Conservation (phyloP, 164 flowering plant species). For the Euptelea pleiosperma region DNA sequence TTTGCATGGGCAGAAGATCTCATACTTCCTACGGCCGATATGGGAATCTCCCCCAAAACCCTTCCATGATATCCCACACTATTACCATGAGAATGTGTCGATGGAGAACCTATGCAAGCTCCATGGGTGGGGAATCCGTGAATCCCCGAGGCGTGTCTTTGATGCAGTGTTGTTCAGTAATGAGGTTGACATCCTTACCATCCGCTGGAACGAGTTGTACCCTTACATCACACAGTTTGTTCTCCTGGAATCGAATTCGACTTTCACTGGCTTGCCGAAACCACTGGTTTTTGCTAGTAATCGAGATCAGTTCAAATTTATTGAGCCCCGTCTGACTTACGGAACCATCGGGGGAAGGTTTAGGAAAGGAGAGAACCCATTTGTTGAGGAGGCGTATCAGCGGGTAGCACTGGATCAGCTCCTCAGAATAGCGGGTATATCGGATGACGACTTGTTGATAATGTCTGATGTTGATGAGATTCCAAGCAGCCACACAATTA, state of each 20-base stretch:
- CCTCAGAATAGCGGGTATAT: conserved; percentile 70
- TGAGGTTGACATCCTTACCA: conserved; percentile 69
- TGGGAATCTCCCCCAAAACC: conserved; percentile 95
- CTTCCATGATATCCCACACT: conserved; percentile 64
- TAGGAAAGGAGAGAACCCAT: conserved; percentile 77
- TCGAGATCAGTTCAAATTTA: conserved; percentile 54
- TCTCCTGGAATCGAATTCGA: conserved; percentile 86
- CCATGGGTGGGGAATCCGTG: conserved; percentile 88
- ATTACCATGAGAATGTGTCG: conserved; percentile 69
- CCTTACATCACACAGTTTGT: conserved; percentile 83
- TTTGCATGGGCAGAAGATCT: conserved; percentile 73
- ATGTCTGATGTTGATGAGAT: conserved; percentile 98
- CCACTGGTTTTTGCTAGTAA: conserved; percentile 51
- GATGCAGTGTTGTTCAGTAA: conserved; percentile 90
- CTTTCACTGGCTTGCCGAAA: conserved; percentile 73
- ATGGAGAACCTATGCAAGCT: conserved; percentile 83
- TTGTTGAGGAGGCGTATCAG: conserved; percentile 90
- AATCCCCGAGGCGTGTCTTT: conserved; percentile 74
- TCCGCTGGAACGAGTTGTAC: conserved; percentile 82
- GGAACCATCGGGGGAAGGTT: conserved; percentile 76
- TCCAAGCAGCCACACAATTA: conserved; percentile 78
- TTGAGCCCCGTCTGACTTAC: conserved; percentile 68
- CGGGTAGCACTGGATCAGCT: conserved; percentile 86
- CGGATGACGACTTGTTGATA: conserved; percentile 82
- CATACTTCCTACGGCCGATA: conserved; percentile 75